These are phyloP conservation scores for Salinomyces thailandicus DNA, from an alignment of 2,329 filamentous ascomycete species.

Conservation along the genomic window DNA sequence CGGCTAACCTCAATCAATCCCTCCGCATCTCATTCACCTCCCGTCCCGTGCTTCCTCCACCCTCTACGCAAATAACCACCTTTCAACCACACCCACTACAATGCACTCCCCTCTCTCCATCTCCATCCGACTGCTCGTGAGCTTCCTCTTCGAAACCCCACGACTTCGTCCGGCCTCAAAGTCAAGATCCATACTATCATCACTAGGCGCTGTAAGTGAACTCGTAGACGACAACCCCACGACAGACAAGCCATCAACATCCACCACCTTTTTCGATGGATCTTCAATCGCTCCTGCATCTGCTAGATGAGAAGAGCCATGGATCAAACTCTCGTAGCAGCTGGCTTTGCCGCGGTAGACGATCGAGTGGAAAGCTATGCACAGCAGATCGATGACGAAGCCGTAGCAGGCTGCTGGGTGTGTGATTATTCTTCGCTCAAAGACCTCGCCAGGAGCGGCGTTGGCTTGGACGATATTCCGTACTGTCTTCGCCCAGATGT, in stretches of 20 bases:
- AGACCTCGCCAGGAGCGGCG: slow-evolving; percentile 4
- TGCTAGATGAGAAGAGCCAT: slow-evolving; percentile 1
- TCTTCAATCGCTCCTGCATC: neutral
- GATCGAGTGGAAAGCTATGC: slow-evolving; percentile 18
- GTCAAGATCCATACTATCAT: slow-evolving; percentile 1
- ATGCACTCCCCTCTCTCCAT: neutral
- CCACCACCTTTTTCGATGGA: too few relatives aligned
- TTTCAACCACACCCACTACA: too few relatives aligned
- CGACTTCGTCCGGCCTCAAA: neutral
- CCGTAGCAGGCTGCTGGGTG: slow-evolving; percentile 14
- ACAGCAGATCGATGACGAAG: slow-evolving; percentile 15
- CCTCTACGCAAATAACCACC: too few relatives aligned
- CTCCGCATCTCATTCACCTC: too few relatives aligned
- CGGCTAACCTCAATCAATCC: too few relatives aligned
- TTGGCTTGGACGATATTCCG: slow-evolving; percentile 17
- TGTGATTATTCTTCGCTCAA: slow-evolving; percentile 6
- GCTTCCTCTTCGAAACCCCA: neutral
- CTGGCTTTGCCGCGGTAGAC: slow-evolving; percentile 8
- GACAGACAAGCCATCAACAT: neutral
- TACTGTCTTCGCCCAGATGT: slow-evolving; percentile 16
- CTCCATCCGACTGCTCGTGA: neutral
- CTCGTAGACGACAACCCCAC: neutral
- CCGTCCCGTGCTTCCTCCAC: too few relatives aligned
- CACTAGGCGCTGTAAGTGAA: slow-evolving; percentile 1
- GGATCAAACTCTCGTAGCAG: slow-evolving; percentile 10